Evolutionary conservation across 208 protist genomes (phyloP).

Genomic region (Crithidia fasciculata): DNA sequence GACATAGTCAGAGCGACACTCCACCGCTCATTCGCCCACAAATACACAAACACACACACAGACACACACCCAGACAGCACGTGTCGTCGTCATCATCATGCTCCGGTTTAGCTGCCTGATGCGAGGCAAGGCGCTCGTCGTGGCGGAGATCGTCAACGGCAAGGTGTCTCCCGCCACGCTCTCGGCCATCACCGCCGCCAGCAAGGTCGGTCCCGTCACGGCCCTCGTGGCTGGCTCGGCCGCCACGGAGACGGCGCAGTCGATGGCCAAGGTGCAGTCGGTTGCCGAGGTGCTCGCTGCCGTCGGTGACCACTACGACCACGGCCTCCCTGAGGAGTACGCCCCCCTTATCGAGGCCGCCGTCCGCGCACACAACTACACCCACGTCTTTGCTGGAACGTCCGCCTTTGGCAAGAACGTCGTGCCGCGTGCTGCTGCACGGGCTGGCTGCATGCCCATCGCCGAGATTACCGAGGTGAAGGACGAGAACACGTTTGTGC

Average conservation of each 20-base stretch:
- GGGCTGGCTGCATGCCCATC: constrained; percentile 91
- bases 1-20: no score
- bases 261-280: constrained; percentile 75
- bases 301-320: constrained; percentile 71
- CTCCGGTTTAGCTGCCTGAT: constrained; percentile 39
- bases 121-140: constrained; percentile 73
- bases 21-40: not conserved
- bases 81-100: constrained; percentile 22
- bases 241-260: constrained; percentile 40
- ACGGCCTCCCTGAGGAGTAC: constrained; percentile 88
- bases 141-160: constrained; percentile 69
- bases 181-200: constrained; percentile 87
- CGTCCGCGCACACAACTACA: constrained; percentile 73
- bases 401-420: constrained; percentile 96
- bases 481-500: constrained; percentile 94
- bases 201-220: constrained; percentile 82
- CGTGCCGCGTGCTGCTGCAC: constrained; percentile 93
- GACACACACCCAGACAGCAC: constrained; percentile 19
- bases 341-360: constrained; percentile 62
- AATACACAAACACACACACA: not conserved
- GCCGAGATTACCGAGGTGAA: constrained; percentile 94
- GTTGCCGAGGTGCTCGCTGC: constrained; percentile 80
- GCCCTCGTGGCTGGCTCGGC: constrained; percentile 81
- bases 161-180: constrained; percentile 83
- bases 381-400: constrained; percentile 94